Evolutionary conservation across 1,284 basidiomycete species (phyloP).

Genomic region (Trichosporon sp.): DNA sequence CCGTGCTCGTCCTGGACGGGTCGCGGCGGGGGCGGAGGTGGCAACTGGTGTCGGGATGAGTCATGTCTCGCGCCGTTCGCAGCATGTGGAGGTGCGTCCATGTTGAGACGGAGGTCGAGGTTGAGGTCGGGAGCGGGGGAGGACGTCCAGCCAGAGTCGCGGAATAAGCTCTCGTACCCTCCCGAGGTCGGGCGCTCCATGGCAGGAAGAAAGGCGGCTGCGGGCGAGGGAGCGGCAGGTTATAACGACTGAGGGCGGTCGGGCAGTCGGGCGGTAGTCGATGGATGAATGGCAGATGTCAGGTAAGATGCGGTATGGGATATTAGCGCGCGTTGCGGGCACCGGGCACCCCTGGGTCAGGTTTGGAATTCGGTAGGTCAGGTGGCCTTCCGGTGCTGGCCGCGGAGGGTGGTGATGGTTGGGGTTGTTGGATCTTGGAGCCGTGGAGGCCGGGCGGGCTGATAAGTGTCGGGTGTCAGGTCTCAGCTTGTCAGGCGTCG

Average conservation of each 20-base stretch:
- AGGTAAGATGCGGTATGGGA: neutral
- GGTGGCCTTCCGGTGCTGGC: neutral
- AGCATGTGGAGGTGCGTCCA: neutral
- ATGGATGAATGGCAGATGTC: neutral
- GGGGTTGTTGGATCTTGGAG: neutral
- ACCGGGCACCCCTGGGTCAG: too few species aligned
- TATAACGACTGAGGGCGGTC: neutral
- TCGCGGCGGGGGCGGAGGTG: neutral
- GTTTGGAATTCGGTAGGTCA: neutral
- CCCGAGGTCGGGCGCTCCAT: conserved; percentile 2
- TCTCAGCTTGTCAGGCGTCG: neutral
- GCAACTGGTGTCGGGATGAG: neutral
- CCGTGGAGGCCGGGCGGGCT: neutral
- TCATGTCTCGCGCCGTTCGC: neutral
- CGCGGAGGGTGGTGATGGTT: neutral
- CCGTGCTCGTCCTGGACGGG: neutral
- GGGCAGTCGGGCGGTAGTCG: neutral
- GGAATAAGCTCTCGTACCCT: conserved; percentile 4
- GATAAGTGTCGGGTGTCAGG: neutral
- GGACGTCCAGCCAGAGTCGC: neutral
- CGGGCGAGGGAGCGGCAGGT: neutral
- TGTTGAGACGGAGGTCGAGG: neutral
- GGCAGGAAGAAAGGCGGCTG: neutral
- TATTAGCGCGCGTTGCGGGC: neutral
- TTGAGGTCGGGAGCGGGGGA: neutral